These are phyloP conservation scores for Carex kokanica DNA, from an alignment of 176 grass and related monocot genomes.

Conservation along the genomic window DNA sequence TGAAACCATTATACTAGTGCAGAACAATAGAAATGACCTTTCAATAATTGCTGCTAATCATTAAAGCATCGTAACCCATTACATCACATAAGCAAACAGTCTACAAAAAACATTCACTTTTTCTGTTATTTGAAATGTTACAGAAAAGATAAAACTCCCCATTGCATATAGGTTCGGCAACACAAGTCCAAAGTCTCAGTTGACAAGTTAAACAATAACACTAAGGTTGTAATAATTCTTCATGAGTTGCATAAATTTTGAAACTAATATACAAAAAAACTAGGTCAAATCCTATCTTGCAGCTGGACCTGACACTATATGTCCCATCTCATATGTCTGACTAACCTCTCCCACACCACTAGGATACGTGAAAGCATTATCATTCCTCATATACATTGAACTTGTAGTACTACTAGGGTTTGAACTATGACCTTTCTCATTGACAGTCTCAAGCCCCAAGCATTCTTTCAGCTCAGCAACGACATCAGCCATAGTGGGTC, in stretches of 20 bases:
- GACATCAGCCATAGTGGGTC: slow-evolving; percentile 46
- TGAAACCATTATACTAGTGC: neutral
- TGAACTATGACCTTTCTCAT: slow-evolving; percentile 12
- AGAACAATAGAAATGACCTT: neutral
- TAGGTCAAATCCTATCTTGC: slow-evolving; percentile 3
- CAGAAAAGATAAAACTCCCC: neutral
- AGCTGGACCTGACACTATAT: slow-evolving; percentile 18
- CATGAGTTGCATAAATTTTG: neutral
- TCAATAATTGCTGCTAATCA: neutral
- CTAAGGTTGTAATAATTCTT: neutral
- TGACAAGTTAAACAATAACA: neutral
- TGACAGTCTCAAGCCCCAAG: slow-evolving; percentile 31
- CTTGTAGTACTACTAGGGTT: neutral
- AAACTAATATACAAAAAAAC: neutral
- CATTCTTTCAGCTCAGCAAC: slow-evolving; percentile 55
- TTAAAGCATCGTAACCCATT: neutral
- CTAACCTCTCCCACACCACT: slow-evolving; percentile 9
- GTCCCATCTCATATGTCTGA: slow-evolving; percentile 9
- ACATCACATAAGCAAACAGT: neutral
- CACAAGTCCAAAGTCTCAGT: neutral
- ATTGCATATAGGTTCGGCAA: neutral
- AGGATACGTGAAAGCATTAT: slow-evolving; percentile 9
- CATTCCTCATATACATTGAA: neutral
- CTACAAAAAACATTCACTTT: neutral
- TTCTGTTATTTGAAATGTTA: neutral